A percentile compares a stretch with the other conserved stretches of the same genome.
Conservation (phyloP, 176 grass and related monocot species). For the Eremochloa ophiuroides region DNA sequence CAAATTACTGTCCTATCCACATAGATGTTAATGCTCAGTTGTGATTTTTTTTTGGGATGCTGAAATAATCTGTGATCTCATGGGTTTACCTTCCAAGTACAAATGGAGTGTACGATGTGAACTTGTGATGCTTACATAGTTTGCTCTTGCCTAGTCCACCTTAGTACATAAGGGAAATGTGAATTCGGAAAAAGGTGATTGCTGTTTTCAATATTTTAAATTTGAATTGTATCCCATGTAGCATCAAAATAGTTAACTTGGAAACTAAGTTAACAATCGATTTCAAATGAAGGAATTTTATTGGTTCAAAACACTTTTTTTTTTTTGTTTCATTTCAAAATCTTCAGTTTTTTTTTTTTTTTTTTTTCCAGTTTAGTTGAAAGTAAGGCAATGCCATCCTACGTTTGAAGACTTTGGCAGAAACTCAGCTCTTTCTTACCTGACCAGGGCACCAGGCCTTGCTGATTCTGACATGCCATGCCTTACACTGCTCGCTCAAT, state of each 20-base stretch:
- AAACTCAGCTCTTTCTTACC: neutral
- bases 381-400: neutral
- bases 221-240: neutral
- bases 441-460: neutral
- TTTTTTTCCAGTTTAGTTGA: neutral
- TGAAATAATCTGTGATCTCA: neutral
- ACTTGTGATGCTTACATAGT: neutral
- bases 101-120: neutral
- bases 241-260: neutral
- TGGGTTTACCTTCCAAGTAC: conserved; percentile 12
- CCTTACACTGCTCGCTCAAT: neutral
- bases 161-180: neutral
- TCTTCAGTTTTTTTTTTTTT: no score
- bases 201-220: neutral
- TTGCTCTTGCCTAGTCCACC: neutral
- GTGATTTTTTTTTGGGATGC: neutral
- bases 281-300: neutral
- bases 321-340: neutral
- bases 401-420: neutral
- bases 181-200: neutral
- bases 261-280: neutral
- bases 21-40: neutral
- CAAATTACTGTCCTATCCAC: neutral
- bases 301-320: neutral
- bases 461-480: neutral